Base-by-base conservation (phyloP, 1,139 yeast species). In the Pichia sp. region DNA sequence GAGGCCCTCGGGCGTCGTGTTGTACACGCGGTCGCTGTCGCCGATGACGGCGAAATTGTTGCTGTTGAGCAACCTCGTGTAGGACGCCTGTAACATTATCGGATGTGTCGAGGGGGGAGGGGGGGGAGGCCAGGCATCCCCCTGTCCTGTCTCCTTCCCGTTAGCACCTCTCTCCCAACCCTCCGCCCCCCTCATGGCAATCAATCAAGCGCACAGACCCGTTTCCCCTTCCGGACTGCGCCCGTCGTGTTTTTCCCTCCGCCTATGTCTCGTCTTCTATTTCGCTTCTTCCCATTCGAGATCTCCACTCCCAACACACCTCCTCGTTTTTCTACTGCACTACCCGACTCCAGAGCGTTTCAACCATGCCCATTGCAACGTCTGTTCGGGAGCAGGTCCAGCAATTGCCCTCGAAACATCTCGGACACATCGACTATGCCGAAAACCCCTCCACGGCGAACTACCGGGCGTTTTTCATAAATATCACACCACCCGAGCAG, bases 371-470 rank as follows among this genome's bases (percentile, higher is more conserved):
- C 16, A 39, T 39, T 39, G 42, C 23, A 10, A 18, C n/a, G 16
- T 9, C 16, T 8, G 40, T 4, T 18, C 10, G 23, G 28, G 30
- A 44, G 9, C 40, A 44, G 19, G 19, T 45, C n/a, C 22, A 36
- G 16, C 28, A 34, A 16, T 43, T 48, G n/a, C 55, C 55, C 23
- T 23, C 42, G 6, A 73, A 68, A 42, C 76, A 75, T 52, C 68
- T 87, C 36, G 93, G 93, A 0, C 74, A 83, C 1, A 66, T 86
- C 3, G 68, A 84, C 0, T 87, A 87, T 64, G 60, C 61, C 37
- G 60, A 58, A 40, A 58, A 57, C 46, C 69, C 69, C 22, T 65
- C 67, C 1, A 36, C 37, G 13, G 47, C 52, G 6, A 54, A 64
- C 3, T 54, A 60, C 16, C 46, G 51, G 4, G 40, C 63, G 43